These are phyloP conservation scores for Samsoniella hepiali DNA, from an alignment of 2,329 filamentous ascomycete genomes.

Conservation along the genomic window DNA sequence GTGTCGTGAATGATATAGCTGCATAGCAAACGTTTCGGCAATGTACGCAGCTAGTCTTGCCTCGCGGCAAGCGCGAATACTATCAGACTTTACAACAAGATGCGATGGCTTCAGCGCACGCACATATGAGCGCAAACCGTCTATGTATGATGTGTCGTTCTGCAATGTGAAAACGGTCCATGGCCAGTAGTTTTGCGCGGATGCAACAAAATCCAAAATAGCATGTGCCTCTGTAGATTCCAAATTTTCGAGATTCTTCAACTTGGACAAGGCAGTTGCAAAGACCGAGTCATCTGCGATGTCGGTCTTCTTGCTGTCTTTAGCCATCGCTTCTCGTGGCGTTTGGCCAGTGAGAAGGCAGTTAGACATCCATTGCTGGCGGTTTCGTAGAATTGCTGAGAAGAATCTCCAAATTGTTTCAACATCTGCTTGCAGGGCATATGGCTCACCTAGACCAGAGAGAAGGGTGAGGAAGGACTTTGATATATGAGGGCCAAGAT, in stretches of 20 bases:
- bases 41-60: conserved; percentile 76
- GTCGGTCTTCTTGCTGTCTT: conserved; percentile 49
- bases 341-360: conserved; percentile 87
- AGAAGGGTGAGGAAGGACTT: conserved; percentile 80
- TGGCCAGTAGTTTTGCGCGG: conserved; percentile 91
- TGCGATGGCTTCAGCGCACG: conserved; percentile 52
- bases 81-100: conserved; percentile 52
- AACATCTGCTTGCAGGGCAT: conserved; percentile 62
- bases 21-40: conserved; percentile 85
- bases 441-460: conserved; percentile 71
- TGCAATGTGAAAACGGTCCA: conserved; percentile 84
- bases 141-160: conserved; percentile 70
- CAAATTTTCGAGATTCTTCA: conserved; percentile 63
- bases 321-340: conserved; percentile 69
- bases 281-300: conserved; percentile 63
- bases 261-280: conserved; percentile 65
- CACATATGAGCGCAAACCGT: conserved; percentile 68
- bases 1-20: conserved; percentile 81
- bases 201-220: conserved; percentile 81
- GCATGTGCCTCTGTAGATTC: conserved; percentile 65
- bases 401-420: conserved; percentile 80
- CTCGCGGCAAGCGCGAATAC: conserved; percentile 56
- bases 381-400: conserved; percentile 78
- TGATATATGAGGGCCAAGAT: conserved; percentile 77
- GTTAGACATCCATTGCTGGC: conserved; percentile 94